Evolutionary conservation across 2,329 filamentous ascomycete species (phyloP).

Genomic region (Hyphodiscus sp.): DNA sequence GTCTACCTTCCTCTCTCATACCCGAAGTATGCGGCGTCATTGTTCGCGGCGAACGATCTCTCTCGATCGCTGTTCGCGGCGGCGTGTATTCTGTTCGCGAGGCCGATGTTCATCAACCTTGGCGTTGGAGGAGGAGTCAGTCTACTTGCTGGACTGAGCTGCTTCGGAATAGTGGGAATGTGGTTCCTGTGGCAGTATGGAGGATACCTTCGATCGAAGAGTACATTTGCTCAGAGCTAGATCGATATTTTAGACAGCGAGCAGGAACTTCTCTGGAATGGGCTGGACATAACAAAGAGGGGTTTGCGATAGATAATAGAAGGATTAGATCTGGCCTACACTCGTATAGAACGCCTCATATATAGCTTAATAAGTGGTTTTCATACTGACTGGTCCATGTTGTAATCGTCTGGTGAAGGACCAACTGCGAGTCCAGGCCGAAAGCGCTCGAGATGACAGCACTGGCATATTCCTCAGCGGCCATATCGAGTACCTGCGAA

Average conservation of each 20-base stretch:
- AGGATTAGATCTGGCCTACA: too few species aligned
- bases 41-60: slow-evolving; percentile 57
- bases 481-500: too few species aligned
- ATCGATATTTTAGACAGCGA: not conserved
- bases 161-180: slow-evolving; percentile 11
- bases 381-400: too few species aligned
- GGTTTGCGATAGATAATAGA: too few species aligned
- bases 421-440: too few species aligned
- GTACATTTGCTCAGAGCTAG: slow-evolving; percentile 5
- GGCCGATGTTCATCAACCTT: slow-evolving; percentile 52
- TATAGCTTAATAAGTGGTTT: too few species aligned
- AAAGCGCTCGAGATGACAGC: too few species aligned
- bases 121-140: slow-evolving; percentile 52
- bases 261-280: too few species aligned
- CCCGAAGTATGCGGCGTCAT: slow-evolving; percentile 48
- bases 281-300: too few species aligned
- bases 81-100: slow-evolving; percentile 52
- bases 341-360: too few species aligned
- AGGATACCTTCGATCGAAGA: slow-evolving; percentile 5
- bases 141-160: slow-evolving; percentile 38
- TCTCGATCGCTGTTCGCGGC: slow-evolving; percentile 51
- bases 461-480: too few species aligned
- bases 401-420: too few species aligned
- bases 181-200: slow-evolving; percentile 11
- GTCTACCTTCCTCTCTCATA: slow-evolving; percentile 48